These are phyloP conservation scores for Beverwykella pulmonaria DNA, from an alignment of 495 filamentous ascomycete species.

Conservation along the genomic window DNA sequence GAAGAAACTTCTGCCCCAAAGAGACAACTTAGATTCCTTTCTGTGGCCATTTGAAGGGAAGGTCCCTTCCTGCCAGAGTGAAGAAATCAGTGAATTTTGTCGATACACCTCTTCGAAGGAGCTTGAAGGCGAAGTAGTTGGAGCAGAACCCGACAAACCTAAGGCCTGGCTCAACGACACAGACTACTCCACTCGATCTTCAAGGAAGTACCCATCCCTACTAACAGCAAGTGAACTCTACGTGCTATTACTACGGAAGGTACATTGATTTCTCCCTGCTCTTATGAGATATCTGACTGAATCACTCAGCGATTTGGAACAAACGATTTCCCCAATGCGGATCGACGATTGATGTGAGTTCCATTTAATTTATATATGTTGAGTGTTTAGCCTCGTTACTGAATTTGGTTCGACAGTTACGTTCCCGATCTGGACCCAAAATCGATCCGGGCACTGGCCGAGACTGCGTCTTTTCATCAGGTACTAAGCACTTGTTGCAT, in stretches of 20 bases:
- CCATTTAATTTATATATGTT: too few species aligned
- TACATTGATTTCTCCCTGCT: neutral
- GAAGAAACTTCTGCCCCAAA: neutral
- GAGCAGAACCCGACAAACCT: neutral
- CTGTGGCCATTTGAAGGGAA: neutral
- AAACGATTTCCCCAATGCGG: slow-evolving; percentile 8
- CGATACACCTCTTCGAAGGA: neutral
- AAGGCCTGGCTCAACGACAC: slow-evolving; percentile 9
- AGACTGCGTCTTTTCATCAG: slow-evolving; percentile 14
- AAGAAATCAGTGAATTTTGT: slow-evolving; percentile 1
- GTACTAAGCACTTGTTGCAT: too few species aligned
- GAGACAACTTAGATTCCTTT: neutral
- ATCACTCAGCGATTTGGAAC: slow-evolving; percentile 14
- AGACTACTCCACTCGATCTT: neutral
- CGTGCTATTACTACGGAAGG: neutral
- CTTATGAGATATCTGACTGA: neutral
- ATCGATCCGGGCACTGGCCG: slow-evolving; percentile 1
- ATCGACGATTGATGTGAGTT: slow-evolving; percentile 18
- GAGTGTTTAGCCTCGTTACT: too few species aligned
- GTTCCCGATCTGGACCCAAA: slow-evolving; percentile 9
- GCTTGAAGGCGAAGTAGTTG: neutral
- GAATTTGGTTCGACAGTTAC: slow-evolving; percentile 7
- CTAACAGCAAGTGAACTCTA: slow-evolving; percentile 4
- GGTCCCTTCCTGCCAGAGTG: neutral
- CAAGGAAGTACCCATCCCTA: neutral